phyloP scores from a whole-genome alignment of 495 filamentous ascomycete species.

The Aspergillus nanangensis region DNA sequence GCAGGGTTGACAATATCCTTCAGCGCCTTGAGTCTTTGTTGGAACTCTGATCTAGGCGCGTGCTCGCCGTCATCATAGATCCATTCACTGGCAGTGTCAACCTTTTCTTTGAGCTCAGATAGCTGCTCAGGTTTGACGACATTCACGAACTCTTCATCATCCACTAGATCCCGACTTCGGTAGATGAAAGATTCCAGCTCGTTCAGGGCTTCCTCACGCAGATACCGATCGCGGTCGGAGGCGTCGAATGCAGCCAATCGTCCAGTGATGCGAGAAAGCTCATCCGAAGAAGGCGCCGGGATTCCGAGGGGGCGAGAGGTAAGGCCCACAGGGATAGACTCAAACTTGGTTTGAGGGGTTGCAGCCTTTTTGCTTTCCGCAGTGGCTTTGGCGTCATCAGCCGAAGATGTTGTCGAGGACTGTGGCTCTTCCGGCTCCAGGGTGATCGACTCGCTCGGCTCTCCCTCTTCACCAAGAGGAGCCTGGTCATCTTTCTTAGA shows the following conservation, averaged over 20 bases:
- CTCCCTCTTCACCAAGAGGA: slow-evolving; percentile 59
- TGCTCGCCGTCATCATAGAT: slow-evolving; percentile 80
- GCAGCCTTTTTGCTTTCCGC: slow-evolving; percentile 45
- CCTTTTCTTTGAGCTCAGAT: slow-evolving; percentile 54
- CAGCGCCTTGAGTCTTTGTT: slow-evolving; percentile 64
- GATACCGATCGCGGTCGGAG: slow-evolving; percentile 70
- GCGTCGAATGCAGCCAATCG: slow-evolving; percentile 75
- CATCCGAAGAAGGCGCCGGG: slow-evolving; percentile 46
- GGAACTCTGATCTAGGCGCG: slow-evolving; percentile 66
- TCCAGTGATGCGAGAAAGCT: slow-evolving; percentile 62
- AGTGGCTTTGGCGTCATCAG: slow-evolving; percentile 41
- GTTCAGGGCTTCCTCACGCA: slow-evolving; percentile 86
- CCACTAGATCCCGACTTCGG: slow-evolving; percentile 73
- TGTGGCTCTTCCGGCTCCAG: slow-evolving; percentile 47
- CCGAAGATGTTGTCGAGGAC: slow-evolving; percentile 38
- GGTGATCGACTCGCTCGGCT: slow-evolving; percentile 42
- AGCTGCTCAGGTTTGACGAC: slow-evolving; percentile 63
- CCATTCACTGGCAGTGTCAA: slow-evolving; percentile 75
- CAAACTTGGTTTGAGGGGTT: slow-evolving; percentile 54
- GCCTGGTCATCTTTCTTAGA: slow-evolving; percentile 79
- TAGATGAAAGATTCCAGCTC: slow-evolving; percentile 93
- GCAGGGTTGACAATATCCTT: slow-evolving; percentile 67
- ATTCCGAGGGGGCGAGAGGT: slow-evolving; percentile 59
- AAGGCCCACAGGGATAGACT: slow-evolving; percentile 67
- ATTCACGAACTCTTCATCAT: slow-evolving; percentile 66